phyloP scores from a whole-genome alignment of 192 early-diverging fungal species.

The Coemansia erecta region DNA sequence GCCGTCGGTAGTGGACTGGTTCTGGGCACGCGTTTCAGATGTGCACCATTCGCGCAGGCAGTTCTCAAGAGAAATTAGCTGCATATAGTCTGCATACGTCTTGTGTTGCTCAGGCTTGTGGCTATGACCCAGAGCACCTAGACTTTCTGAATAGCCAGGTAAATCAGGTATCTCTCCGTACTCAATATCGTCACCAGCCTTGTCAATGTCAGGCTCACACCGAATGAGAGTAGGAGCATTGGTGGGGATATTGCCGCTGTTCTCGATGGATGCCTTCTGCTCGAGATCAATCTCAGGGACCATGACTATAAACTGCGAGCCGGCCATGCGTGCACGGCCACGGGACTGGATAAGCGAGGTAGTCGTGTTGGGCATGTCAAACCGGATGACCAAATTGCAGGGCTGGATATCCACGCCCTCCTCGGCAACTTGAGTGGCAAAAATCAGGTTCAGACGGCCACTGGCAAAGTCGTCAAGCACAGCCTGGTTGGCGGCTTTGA shows the following conservation, averaged over 20 bases:
- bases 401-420: slow-evolving; percentile 94
- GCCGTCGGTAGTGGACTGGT: neutral
- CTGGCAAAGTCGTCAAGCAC: slow-evolving; percentile 66
- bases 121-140: neutral
- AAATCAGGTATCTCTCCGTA: neutral
- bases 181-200: neutral
- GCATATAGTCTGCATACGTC: slow-evolving; percentile 42
- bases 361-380: slow-evolving; percentile 72
- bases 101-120: slow-evolving; percentile 15
- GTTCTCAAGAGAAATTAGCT: slow-evolving; percentile 54
- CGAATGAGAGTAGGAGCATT: neutral
- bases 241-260: neutral
- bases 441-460: slow-evolving; percentile 71
- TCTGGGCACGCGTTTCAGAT: slow-evolving; percentile 8
- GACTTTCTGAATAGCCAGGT: neutral
- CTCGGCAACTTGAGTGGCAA: slow-evolving; percentile 92
- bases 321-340: slow-evolving; percentile 72
- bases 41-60: slow-evolving; percentile 64
- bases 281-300: slow-evolving; percentile 40
- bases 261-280: slow-evolving; percentile 6
- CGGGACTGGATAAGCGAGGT: slow-evolving; percentile 88
- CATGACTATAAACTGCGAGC: slow-evolving; percentile 78
- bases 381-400: slow-evolving; percentile 85
- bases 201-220: neutral
- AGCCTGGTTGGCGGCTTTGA: slow-evolving; percentile 25